Base-by-base conservation (phyloP, 1,139 yeast genomes). In the Candida tetrigidarum region DNA sequence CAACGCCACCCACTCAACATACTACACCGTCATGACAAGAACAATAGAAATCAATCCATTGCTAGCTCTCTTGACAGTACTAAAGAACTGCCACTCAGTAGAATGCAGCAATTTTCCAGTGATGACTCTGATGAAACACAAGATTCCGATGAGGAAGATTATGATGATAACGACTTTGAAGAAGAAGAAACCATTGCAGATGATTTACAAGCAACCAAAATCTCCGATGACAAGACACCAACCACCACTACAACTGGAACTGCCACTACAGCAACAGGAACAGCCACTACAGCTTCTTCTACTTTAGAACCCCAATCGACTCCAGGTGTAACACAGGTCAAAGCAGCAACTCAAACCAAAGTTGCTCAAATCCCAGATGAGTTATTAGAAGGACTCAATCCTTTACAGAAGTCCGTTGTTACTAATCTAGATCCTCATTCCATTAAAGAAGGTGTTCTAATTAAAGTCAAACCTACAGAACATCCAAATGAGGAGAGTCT, bases 401-500 rank as follows among this genome's bases (percentile, higher is more conserved):
- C 60, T 1, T 67, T 72, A 49, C 72, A 71, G 43, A 55, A 60
- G 38, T 74, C 79, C 0, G 62, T 73, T 5, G 44, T 71, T 11
- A 57, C 66, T 8, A 71, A 71, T 47, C 53, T 72, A 33, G 58
- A 66, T 35, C 63, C 74, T 0, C 59, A 57, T 27, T 46, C 50
- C 5, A 45, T 61, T 23, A 46, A 54, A 37, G 62, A 62, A 44
- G 57, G 63, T n/a, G 49, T 57, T 8, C 45, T 64, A 5, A 41
- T 58, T 27, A 56, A 55, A 38, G 30, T 53, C 14, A 59, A 58
- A 38, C 55, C 47, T 8, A 29, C 41, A n/a, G 20, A 42, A 22
- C 42, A 47, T 11, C 51, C 46, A 32, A 37, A 39, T 14, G 22
- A 36, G 8, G 45, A 45, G 4, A 50, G 47, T 10, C 40, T 49